Evolutionary conservation across 2,329 filamentous ascomycete genomes (phyloP).

Genomic region (Chaetomium sp.): DNA sequence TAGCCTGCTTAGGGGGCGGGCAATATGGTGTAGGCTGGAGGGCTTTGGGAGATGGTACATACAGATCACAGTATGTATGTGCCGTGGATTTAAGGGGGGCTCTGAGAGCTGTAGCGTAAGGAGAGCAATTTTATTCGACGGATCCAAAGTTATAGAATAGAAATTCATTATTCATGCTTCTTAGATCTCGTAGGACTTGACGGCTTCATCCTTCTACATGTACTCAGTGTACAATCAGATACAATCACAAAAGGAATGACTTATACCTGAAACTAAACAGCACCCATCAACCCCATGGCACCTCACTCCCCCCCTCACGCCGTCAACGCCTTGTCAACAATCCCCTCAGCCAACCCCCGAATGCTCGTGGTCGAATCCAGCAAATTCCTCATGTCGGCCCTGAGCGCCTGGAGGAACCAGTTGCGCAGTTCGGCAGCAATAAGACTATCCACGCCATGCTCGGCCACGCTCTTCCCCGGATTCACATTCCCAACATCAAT

Average conservation of each 20-base stretch:
- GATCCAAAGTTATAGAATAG: background rate
- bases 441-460: background rate
- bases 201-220: background rate
- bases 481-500: background rate
- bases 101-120: background rate
- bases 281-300: background rate
- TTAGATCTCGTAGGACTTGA: background rate
- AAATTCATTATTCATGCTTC: background rate
- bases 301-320: background rate
- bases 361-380: background rate
- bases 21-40: background rate
- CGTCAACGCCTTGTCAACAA: background rate
- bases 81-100: too few relatives aligned
- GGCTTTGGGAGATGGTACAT: too few relatives aligned
- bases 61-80: too few relatives aligned
- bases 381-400: background rate
- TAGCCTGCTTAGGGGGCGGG: background rate
- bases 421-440: background rate
- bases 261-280: background rate
- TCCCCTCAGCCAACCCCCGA: background rate
- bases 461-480: background rate
- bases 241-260: too few relatives aligned
- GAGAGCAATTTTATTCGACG: background rate
- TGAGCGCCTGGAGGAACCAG: background rate
- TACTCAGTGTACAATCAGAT: too few relatives aligned